A percentile compares a stretch with the other conserved stretches of the same genome.
These are phyloP conservation scores for Alternaria rosae DNA, from an alignment of 2,329 filamentous ascomycete species.

Conservation along the genomic window DNA sequence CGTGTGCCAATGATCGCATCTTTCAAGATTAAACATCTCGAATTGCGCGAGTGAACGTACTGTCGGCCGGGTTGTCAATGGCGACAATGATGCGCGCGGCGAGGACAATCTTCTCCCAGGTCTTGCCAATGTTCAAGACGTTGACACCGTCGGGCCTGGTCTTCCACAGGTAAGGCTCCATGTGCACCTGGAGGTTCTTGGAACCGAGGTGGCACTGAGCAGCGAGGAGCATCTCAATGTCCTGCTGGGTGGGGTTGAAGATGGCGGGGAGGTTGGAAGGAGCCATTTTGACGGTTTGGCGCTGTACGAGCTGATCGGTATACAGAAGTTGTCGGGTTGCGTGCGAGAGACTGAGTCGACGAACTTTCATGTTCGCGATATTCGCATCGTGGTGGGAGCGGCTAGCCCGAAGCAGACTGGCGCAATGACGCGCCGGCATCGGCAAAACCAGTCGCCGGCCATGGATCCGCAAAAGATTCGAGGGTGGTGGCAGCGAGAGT, in stretches of 20 bases:
- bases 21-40: conserved; percentile 7
- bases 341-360: conserved; percentile 31
- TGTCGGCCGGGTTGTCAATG: conserved; percentile 99
- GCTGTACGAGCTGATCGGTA: conserved; percentile 34
- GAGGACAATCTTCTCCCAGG: conserved; percentile 99
- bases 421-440: conserved; percentile 8
- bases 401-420: conserved; percentile 16
- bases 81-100: conserved; percentile 98
- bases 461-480: conserved; percentile 27
- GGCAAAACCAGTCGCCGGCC: conserved; percentile 14
- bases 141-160: conserved; percentile 98
- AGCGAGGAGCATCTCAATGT: conserved; percentile 99
- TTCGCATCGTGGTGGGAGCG: conserved; percentile 19
- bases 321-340: conserved; percentile 31
- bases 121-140: conserved; percentile 99
- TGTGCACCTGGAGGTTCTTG: conserved; percentile 99
- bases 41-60: conserved; percentile 59
- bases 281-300: conserved; percentile 76
- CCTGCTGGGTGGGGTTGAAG: conserved; percentile 97
- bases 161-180: conserved; percentile 99
- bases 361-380: conserved; percentile 3
- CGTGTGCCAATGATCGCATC: neutral
- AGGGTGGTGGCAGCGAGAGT: conserved; percentile 9
- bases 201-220: conserved; percentile 95
- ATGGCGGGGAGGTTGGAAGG: conserved; percentile 90